Percentiles rank a stretch among this genome's conserved stretches.
Evolutionary conservation across 73 alveolate species (phyloP).

Genomic region (Paramecium octaurelia): DNA sequence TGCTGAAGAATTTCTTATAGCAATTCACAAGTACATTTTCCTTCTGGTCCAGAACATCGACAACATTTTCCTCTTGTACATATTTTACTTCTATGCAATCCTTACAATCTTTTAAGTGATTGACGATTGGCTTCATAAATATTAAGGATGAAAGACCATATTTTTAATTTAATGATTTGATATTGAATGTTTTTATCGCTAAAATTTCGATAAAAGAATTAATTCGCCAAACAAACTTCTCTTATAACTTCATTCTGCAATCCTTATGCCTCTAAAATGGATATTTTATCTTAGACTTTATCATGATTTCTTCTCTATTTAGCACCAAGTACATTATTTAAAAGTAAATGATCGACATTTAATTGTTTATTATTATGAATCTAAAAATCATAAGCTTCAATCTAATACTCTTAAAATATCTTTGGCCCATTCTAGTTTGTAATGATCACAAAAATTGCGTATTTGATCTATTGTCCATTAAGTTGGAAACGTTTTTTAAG

Average conservation of each 20-base stretch:
- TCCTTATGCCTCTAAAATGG: neutral
- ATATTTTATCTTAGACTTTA: neutral
- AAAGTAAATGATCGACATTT: conserved; percentile 3
- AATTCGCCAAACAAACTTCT: neutral
- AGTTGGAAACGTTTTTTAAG: neutral
- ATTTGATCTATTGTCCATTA: conserved; percentile 16
- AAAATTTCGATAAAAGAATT: neutral
- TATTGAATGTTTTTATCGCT: conserved; percentile 8
- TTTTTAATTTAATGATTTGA: neutral
- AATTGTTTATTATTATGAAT: neutral
- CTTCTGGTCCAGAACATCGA: conserved; percentile 27
- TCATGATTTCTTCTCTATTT: neutral
- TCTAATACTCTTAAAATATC: neutral
- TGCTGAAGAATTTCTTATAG: neutral
- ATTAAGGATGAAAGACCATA: conserved; percentile 24
- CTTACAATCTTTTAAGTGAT: conserved; percentile 12
- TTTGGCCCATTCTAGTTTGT: conserved; percentile 26
- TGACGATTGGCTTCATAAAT: neutral
- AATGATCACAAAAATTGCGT: neutral
- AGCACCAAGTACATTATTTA: neutral
- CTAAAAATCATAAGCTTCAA: neutral
- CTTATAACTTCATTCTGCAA: neutral
- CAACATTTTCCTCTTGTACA: neutral
- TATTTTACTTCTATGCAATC: neutral
- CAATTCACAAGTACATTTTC: conserved; percentile 34